Evolutionary conservation across 2,329 filamentous ascomycete species (phyloP).

Genomic region (Calonectria pseudoturangicola): DNA sequence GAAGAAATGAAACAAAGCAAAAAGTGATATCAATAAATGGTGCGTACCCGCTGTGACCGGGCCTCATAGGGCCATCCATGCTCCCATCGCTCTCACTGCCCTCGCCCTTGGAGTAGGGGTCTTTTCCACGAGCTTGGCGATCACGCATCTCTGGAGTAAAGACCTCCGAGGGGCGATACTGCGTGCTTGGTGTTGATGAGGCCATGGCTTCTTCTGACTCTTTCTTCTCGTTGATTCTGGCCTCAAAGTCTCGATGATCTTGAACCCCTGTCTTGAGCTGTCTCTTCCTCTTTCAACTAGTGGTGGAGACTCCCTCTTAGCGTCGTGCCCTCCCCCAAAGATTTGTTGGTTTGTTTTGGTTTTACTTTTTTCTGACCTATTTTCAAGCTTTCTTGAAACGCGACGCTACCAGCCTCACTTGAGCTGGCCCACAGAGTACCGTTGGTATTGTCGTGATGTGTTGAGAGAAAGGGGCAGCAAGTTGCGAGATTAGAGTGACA

Average conservation of each 20-base stretch:
- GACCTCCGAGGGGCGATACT: slow-evolving; percentile 48
- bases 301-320: neutral
- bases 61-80: slow-evolving; percentile 46
- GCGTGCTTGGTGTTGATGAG: slow-evolving; percentile 56
- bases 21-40: too few relatives aligned
- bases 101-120: slow-evolving; percentile 65
- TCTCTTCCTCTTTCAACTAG: neutral
- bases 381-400: neutral
- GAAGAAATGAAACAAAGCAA: too few relatives aligned
- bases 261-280: neutral
- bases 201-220: slow-evolving; percentile 59
- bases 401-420: neutral
- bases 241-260: neutral
- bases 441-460: neutral
- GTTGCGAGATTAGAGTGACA: neutral
- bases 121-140: slow-evolving; percentile 75
- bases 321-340: neutral
- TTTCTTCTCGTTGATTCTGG: neutral
- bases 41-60: slow-evolving; percentile 38
- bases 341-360: slow-evolving; percentile 11
- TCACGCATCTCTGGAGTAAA: slow-evolving; percentile 74
- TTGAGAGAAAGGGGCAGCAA: neutral
- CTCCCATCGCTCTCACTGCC: slow-evolving; percentile 53
- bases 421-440: neutral
- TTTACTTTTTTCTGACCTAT: slow-evolving; percentile 13